Percentiles rank a stretch among this genome's conserved stretches.
Evolutionary conservation across 1,139 yeast genomes (phyloP).

Genomic region (Hyphopichia burtonii): DNA sequence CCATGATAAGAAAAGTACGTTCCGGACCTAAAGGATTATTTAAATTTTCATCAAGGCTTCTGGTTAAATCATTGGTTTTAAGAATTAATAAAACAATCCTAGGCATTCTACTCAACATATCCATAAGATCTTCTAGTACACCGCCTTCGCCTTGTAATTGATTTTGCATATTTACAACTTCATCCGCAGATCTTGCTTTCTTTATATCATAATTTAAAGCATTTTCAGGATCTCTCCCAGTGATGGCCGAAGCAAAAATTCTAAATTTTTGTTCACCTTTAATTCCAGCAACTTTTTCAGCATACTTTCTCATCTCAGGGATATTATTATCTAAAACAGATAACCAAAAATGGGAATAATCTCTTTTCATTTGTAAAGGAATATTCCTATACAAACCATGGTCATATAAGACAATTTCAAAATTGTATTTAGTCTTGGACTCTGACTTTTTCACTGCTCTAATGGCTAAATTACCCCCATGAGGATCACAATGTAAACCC

Average conservation of each 20-base stretch:
- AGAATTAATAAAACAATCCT: constrained; percentile 79
- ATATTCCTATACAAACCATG: constrained; percentile 92
- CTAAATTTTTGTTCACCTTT: constrained; percentile 71
- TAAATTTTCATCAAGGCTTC: constrained; percentile 82
- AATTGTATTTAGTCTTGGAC: constrained; percentile 58
- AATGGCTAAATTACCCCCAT: constrained; percentile 93
- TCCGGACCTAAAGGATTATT: constrained; percentile 85
- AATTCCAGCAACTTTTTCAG: constrained; percentile 79
- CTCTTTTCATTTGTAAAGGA: constrained; percentile 71
- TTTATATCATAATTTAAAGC: constrained; percentile 50
- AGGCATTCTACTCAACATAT: constrained; percentile 76
- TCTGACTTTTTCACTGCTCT: constrained; percentile 34
- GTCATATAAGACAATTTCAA: constrained; percentile 88
- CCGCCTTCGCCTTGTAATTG: constrained; percentile 59
- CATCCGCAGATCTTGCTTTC: constrained; percentile 57
- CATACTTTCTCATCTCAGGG: constrained; percentile 66
- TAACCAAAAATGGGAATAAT: constrained; percentile 91
- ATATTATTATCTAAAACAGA: constrained; percentile 75
- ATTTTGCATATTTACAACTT: constrained; percentile 59
- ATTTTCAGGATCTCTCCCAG: constrained; percentile 66
- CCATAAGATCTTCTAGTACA: constrained; percentile 74
- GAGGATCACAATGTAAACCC: constrained; percentile 96
- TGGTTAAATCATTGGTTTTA: constrained; percentile 90
- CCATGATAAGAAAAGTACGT: constrained; percentile 84
- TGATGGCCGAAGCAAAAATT: constrained; percentile 87